Percentiles rank a stretch among this genome's conserved stretches.
These are phyloP conservation scores for Pholiota microspora DNA, from an alignment of 768 basidiomycete species.

Conservation along the genomic window DNA sequence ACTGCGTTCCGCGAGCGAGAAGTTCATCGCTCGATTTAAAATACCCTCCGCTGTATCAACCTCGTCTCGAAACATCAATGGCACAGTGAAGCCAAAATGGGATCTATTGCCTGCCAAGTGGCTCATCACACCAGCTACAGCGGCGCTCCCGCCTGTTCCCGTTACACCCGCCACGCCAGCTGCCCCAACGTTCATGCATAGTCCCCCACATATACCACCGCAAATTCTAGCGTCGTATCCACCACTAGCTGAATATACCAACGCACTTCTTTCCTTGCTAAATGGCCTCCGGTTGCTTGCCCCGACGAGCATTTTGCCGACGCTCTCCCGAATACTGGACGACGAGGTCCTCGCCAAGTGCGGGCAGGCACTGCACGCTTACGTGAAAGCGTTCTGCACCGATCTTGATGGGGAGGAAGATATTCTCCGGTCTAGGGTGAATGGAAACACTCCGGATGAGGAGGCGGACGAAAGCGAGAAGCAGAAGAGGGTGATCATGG, in stretches of 20 bases:
- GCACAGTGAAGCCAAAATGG: constrained; percentile 15
- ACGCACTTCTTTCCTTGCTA: constrained; percentile 68
- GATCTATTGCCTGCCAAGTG: constrained; percentile 44
- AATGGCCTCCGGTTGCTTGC: constrained; percentile 83
- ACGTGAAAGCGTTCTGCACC: constrained; percentile 30
- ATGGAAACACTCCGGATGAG: constrained; percentile 11
- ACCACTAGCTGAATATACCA: constrained; percentile 70
- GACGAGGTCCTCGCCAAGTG: constrained; percentile 41
- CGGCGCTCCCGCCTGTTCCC: constrained; percentile 26
- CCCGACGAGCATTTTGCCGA: constrained; percentile 54
- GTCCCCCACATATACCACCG: constrained; percentile 64
- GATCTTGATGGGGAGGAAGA: not conserved
- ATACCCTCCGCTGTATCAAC: constrained; percentile 17
- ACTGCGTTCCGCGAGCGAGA: constrained; percentile 38
- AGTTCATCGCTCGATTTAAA: constrained; percentile 34
- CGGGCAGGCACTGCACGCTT: constrained; percentile 45
- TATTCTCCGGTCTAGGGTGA: not conserved
- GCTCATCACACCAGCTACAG: constrained; percentile 39
- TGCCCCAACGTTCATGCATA: constrained; percentile 23
- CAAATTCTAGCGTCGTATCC: constrained; percentile 70
- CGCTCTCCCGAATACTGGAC: constrained; percentile 53
- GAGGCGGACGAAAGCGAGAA: constrained; percentile 20
- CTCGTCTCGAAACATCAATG: constrained; percentile 13
- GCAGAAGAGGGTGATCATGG: constrained; percentile 36
- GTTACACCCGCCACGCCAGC: constrained; percentile 23